Percentiles rank a stretch among this genome's conserved stretches.
These are phyloP conservation scores for Alternaria consortialis DNA, from an alignment of 2,329 filamentous ascomycete genomes.

Conservation along the genomic window DNA sequence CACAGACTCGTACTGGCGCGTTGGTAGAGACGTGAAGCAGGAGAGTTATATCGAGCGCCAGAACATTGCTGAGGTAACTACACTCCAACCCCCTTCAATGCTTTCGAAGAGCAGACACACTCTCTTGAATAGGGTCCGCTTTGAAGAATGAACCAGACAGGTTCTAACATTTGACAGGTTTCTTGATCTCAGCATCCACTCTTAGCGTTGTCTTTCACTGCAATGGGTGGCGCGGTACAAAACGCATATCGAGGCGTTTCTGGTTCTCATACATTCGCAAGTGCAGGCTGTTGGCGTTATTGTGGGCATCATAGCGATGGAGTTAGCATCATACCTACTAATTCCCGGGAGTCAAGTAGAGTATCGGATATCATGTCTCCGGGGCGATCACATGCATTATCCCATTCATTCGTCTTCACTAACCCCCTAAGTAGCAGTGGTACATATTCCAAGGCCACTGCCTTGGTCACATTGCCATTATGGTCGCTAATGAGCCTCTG, in stretches of 20 bases:
- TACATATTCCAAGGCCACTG: neutral
- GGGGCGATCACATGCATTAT: neutral
- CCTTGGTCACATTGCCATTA: neutral
- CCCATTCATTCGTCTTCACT: neutral
- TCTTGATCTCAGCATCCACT: conserved; percentile 12
- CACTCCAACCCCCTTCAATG: conserved; percentile 1
- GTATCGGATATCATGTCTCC: neutral
- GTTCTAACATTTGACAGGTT: conserved; percentile 19
- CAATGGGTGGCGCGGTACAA: neutral
- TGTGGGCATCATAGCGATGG: conserved; percentile 12
- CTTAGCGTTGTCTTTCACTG: neutral
- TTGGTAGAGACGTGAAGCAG: conserved; percentile 82
- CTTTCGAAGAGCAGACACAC: neutral
- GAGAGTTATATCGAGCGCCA: conserved; percentile 83
- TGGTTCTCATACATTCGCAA: neutral
- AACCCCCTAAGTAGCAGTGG: neutral
- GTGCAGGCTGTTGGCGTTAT: neutral
- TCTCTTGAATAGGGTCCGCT: neutral
- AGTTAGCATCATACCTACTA: neutral
- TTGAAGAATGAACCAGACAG: conserved; percentile 5
- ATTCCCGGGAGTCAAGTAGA: too few species aligned
- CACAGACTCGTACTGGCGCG: conserved; percentile 88
- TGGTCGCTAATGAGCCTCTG: neutral
- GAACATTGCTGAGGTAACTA: conserved; percentile 53
- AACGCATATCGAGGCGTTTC: neutral